Percentiles rank a stretch among this genome's conserved stretches.
These are phyloP conservation scores for Sechiopsis laciniata DNA, from an alignment of 306 rosid genomes.

Conservation along the genomic window DNA sequence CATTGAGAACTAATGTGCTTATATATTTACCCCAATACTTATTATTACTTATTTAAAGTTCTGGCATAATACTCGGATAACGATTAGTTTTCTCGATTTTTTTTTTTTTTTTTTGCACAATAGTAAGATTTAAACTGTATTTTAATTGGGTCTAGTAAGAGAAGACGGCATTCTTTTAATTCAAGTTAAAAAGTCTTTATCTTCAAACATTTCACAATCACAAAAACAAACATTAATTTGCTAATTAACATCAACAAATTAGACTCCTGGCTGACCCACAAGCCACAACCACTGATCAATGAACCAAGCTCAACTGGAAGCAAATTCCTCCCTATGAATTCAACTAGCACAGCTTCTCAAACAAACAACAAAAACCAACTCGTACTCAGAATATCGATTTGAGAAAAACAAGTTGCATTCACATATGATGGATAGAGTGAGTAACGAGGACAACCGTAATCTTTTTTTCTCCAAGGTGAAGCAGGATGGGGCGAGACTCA, in stretches of 20 bases:
- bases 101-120: not conserved
- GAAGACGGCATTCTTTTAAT: not conserved
- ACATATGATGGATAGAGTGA: slow-evolving; percentile 1
- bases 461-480: not conserved
- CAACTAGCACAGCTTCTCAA: not conserved
- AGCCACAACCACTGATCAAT: not conserved
- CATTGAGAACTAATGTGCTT: too few relatives aligned
- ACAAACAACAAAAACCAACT: not conserved
- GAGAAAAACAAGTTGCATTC: not conserved
- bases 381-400: not conserved
- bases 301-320: not conserved
- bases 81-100: too few relatives aligned
- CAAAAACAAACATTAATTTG: too few relatives aligned
- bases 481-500: not conserved
- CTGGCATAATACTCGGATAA: too few relatives aligned
- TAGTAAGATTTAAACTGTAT: not conserved
- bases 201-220: not conserved
- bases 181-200: not conserved
- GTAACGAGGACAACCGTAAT: not conserved
- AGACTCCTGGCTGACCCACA: not conserved
- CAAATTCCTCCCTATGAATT: not conserved
- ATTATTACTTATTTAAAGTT: too few relatives aligned
- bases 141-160: not conserved
- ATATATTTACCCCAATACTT: too few relatives aligned
- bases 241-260: not conserved